Base-by-base conservation (phyloP, 805 yeast species). In the Saturnispora ahearnii region DNA sequence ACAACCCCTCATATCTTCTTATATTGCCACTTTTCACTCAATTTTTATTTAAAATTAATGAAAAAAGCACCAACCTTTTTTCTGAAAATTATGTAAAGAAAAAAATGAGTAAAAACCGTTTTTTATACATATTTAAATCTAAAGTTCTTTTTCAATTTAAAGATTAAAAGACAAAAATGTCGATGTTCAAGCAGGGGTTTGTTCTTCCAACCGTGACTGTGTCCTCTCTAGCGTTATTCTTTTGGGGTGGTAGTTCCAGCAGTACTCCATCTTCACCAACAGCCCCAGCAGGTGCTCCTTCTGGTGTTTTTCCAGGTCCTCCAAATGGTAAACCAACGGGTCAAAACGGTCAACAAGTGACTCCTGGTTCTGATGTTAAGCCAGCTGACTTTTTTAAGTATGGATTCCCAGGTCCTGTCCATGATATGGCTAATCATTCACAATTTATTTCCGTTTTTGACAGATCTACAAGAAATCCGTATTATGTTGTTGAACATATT, bases 381-480 rank as follows among this genome's bases (percentile, higher is more conserved):
- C 99, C 98, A 0, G 76, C 78, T 22, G 95, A 73, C 6, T 89
- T 85, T 68, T 90, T 89, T 72, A 81, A 82, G 58, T 90, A 86
- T 62, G 99, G 99, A 3, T 88, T 87, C 60, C 99, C 98, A 0
- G 96, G 96, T 1, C 98, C 98, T 0, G 76, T 86, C 31, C 95
- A 88, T 64, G 99, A 93, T 62, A 66, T 91, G 51, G 79, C 79
- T 50, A 77, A 72, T 10, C 74, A 87, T 53, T 72, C 74, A 50
- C 96, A 89, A 67, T 93, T 84, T 64, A 77, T 91, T 18, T 79
- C 93, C 49, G 87, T 93, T 57, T 93, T 81, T 65, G 91, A 93
- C 62, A 77, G 99, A 56, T 77, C 82, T 54, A 84, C 81, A 32
- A 75, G 90, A 52, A 88, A 87, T 61, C 99, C 99, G 26, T 79